Percentiles rank a stretch among this genome's conserved stretches.
phyloP scores from a whole-genome alignment of 495 filamentous ascomycete species.

The Podospora tetraspora region DNA sequence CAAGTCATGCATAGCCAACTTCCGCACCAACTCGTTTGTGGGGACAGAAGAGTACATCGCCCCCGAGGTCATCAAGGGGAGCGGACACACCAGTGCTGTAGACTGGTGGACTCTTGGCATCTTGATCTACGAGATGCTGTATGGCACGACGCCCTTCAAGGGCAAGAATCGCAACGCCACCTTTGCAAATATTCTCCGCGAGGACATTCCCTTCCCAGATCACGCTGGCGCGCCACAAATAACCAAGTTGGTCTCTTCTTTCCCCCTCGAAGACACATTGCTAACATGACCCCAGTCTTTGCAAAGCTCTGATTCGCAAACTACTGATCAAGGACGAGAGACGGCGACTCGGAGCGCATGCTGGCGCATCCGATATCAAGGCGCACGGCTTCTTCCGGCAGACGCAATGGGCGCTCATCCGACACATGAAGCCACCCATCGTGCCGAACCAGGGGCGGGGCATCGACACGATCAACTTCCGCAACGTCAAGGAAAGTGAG shows the following conservation, averaged over 20 bases:
- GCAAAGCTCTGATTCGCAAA: slow-evolving; percentile 95
- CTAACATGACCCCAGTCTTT: slow-evolving; percentile 53
- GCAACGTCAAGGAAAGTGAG: slow-evolving; percentile 94
- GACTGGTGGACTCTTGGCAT: slow-evolving; percentile 99
- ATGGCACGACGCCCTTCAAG: slow-evolving; percentile 97
- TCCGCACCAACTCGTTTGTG: slow-evolving; percentile 96
- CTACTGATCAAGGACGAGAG: slow-evolving; percentile 97
- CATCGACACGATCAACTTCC: slow-evolving; percentile 92
- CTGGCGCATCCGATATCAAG: slow-evolving; percentile 95
- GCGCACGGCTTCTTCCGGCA: slow-evolving; percentile 91
- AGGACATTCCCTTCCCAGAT: slow-evolving; percentile 93
- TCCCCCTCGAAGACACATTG: neutral
- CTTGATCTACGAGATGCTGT: slow-evolving; percentile 98
- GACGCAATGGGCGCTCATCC: slow-evolving; percentile 93
- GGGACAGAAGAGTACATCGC: slow-evolving; percentile 99
- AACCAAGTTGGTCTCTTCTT: slow-evolving; percentile 64
- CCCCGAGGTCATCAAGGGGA: slow-evolving; percentile 97
- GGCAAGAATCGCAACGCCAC: slow-evolving; percentile 98
- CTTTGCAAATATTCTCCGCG: slow-evolving; percentile 92
- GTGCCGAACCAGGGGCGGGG: slow-evolving; percentile 88
- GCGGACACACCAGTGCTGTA: slow-evolving; percentile 94
- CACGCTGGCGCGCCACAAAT: slow-evolving; percentile 76
- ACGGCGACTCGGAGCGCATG: slow-evolving; percentile 86
- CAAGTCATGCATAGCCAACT: slow-evolving; percentile 96
- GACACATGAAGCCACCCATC: slow-evolving; percentile 98